phyloP scores from a whole-genome alignment of 2,329 filamentous ascomycete species.

The Rutstroemia sp. region DNA sequence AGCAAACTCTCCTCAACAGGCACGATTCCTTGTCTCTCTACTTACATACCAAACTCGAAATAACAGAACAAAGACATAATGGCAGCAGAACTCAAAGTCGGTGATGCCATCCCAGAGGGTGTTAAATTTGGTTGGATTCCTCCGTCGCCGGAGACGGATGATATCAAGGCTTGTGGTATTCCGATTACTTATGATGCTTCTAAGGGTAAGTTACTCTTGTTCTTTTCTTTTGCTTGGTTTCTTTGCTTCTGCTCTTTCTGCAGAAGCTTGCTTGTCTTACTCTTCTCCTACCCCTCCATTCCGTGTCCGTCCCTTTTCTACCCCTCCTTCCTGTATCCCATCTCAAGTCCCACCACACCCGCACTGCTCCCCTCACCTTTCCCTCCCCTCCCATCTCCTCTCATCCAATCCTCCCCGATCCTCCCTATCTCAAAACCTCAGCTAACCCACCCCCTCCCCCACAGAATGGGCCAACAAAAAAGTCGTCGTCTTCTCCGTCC shows the following conservation, averaged over 20 bases:
- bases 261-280: too few species aligned
- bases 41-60: too few species aligned
- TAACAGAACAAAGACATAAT: constrained; percentile 17
- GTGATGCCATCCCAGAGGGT: constrained; percentile 74
- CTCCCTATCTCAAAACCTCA: background rate
- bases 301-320: background rate
- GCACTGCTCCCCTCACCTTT: background rate
- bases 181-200: constrained; percentile 73
- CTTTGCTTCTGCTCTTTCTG: too few species aligned
- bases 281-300: background rate
- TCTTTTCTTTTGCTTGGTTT: too few species aligned
- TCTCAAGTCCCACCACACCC: background rate
- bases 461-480: constrained; percentile 61
- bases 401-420: background rate
- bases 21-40: too few species aligned
- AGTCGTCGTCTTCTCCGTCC: constrained; percentile 61
- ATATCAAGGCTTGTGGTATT: constrained; percentile 69
- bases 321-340: background rate
- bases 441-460: constrained; percentile 1
- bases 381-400: constrained; percentile 2
- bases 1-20: too few species aligned
- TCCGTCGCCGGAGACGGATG: constrained; percentile 59
- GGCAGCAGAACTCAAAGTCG: constrained; percentile 43
- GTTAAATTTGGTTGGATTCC: constrained; percentile 81
- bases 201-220: constrained; percentile 43